Evolutionary conservation across 345 rosid genomes (phyloP).

Genomic region (Syzygium grande): DNA sequence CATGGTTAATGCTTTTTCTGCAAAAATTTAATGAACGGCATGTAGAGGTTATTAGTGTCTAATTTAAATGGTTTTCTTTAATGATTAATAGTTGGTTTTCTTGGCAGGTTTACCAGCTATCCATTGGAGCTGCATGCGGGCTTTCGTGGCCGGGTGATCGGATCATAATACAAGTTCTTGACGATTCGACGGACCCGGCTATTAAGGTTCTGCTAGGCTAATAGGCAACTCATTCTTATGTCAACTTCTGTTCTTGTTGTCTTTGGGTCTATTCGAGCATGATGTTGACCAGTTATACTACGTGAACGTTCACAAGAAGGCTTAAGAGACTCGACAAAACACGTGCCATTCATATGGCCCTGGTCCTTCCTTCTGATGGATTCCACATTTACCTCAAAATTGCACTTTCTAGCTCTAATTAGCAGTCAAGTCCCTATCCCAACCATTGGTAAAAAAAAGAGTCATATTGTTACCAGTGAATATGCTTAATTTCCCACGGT

Average conservation of each 20-base stretch:
- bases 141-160: constrained; percentile 83
- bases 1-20: not conserved
- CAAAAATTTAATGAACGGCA: not conserved
- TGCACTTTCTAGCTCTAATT: not conserved
- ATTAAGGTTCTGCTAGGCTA: constrained; percentile 32
- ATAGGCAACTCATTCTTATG: not conserved
- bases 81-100: not conserved
- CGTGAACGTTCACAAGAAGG: not conserved
- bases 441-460: accelerated
- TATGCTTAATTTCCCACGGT: not conserved
- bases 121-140: constrained; percentile 88
- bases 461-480: not conserved
- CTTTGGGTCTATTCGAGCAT: not conserved
- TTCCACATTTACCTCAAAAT: not conserved
- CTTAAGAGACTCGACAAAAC: not conserved
- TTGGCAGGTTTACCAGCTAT: constrained; percentile 58
- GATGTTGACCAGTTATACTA: not conserved
- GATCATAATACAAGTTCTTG: constrained; percentile 79
- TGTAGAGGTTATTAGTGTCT: not conserved
- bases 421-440: not conserved
- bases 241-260: not conserved
- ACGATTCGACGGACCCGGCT: constrained; percentile 68
- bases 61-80: not conserved
- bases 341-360: not conserved
- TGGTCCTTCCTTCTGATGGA: not conserved